A percentile compares a stretch with the other conserved stretches of the same genome.
These are phyloP conservation scores for Coemansia sp. DNA, from an alignment of 192 early-diverging fungal genomes.

Conservation along the genomic window DNA sequence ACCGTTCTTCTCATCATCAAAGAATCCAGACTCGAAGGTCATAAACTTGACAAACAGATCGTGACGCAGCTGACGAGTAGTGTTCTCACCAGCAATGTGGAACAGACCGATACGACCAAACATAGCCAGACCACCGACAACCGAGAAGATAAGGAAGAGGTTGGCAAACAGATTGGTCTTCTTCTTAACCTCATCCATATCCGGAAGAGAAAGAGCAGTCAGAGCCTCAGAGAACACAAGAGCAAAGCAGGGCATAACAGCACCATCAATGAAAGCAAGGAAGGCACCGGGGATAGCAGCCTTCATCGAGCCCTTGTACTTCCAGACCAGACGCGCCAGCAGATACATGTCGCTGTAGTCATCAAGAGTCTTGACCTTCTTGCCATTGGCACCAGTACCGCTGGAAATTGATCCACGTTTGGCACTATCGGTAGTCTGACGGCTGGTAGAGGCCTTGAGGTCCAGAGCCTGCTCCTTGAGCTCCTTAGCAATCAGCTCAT, in stretches of 20 bases:
- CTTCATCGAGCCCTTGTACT: slow-evolving; percentile 23
- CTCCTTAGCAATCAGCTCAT: slow-evolving; percentile 35
- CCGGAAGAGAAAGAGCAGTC: background rate
- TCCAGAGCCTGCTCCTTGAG: slow-evolving; percentile 36
- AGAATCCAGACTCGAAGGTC: slow-evolving; percentile 63
- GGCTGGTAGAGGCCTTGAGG: slow-evolving; percentile 4
- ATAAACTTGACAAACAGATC: slow-evolving; percentile 56
- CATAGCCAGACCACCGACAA: slow-evolving; percentile 45
- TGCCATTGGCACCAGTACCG: background rate
- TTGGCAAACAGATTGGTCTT: slow-evolving; percentile 13
- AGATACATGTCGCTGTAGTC: slow-evolving; percentile 23
- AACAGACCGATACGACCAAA: slow-evolving; percentile 48
- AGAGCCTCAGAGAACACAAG: background rate
- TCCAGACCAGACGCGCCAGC: slow-evolving; percentile 8
- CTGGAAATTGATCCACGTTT: slow-evolving; percentile 5
- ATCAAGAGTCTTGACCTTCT: slow-evolving; percentile 7
- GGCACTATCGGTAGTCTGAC: slow-evolving; percentile 1
- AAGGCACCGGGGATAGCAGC: slow-evolving; percentile 19
- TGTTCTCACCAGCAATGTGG: slow-evolving; percentile 50
- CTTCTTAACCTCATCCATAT: slow-evolving; percentile 23
- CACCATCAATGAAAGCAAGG: slow-evolving; percentile 11
- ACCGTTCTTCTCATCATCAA: slow-evolving; percentile 59
- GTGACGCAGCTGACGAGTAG: slow-evolving; percentile 55
- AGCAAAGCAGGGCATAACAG: background rate
- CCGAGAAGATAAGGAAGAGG: slow-evolving; percentile 24